Evolutionary conservation across 257 asterid species (phyloP).

Genomic region (Handroanthus guayacan): DNA sequence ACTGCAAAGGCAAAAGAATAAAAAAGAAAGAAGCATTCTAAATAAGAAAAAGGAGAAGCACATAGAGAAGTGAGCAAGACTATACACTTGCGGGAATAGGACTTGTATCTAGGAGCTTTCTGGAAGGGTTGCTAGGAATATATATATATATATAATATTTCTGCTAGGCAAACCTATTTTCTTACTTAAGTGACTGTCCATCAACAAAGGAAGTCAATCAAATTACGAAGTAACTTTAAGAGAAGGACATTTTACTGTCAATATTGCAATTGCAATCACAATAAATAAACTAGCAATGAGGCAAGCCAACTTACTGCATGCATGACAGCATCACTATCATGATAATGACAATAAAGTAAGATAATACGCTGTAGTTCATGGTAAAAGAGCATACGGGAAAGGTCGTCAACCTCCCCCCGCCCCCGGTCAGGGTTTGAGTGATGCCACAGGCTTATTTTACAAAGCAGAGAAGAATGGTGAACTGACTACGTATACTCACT

Average conservation of each 20-base stretch:
- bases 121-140: neutral
- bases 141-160: neutral
- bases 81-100: neutral
- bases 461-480: constrained; percentile 12
- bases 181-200: constrained; percentile 8
- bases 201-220: neutral
- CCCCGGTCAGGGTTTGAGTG: neutral
- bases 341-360: neutral
- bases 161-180: neutral
- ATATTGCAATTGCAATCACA: neutral
- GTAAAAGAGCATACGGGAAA: neutral
- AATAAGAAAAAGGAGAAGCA: constrained; percentile 2
- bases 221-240: neutral
- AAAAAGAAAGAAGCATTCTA: constrained; percentile 2
- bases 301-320: neutral
- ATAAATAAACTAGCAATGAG: neutral
- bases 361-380: neutral
- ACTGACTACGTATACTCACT: neutral
- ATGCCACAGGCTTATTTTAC: neutral
- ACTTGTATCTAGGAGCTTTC: neutral
- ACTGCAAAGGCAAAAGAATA: constrained; percentile 51
- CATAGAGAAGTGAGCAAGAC: constrained; percentile 12
- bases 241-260: neutral
- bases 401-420: neutral
- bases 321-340: neutral